Conservation (phyloP, 2,329 filamentous ascomycete genomes). For the Hirsutella minnesotensis region DNA sequence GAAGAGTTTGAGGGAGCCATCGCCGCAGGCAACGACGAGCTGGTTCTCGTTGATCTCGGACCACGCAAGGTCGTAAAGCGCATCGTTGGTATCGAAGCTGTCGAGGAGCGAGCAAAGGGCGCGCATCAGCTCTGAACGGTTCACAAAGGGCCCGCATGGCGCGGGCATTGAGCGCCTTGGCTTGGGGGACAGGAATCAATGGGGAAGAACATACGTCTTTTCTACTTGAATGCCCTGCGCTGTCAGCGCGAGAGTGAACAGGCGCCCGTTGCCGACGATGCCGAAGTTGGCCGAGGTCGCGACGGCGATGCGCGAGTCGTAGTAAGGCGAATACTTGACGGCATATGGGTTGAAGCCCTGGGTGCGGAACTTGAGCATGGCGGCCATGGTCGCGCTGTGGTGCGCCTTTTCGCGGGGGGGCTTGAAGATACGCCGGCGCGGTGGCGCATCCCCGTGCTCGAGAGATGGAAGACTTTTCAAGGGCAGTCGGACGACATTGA, state of each 20-base stretch:
- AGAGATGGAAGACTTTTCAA: neutral
- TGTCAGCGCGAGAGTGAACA: constrained; percentile 76
- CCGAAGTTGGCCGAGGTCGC: constrained; percentile 91
- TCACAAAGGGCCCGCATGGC: too few relatives aligned
- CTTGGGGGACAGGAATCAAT: too few relatives aligned
- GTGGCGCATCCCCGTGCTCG: neutral
- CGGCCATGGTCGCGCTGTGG: constrained; percentile 25
- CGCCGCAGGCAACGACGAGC: constrained; percentile 75
- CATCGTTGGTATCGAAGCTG: constrained; percentile 94
- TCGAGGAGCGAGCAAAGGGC: neutral
- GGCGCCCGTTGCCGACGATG: constrained; percentile 85
- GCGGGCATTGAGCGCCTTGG: too few relatives aligned
- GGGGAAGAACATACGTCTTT: constrained; percentile 66
- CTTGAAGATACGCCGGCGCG: neutral
- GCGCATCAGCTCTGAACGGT: neutral
- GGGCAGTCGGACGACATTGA: too few relatives aligned
- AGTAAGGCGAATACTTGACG: constrained; percentile 97
- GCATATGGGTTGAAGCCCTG: constrained; percentile 92
- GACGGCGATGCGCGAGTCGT: constrained; percentile 87
- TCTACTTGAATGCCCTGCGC: constrained; percentile 72
- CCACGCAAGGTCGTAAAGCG: constrained; percentile 90
- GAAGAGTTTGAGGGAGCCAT: constrained; percentile 90
- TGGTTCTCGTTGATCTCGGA: constrained; percentile 96
- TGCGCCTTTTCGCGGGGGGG: too few relatives aligned
- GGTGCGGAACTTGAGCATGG: constrained; percentile 90